These are phyloP conservation scores for Lactarius vividus DNA, from an alignment of 768 basidiomycete genomes.

Conservation along the genomic window DNA sequence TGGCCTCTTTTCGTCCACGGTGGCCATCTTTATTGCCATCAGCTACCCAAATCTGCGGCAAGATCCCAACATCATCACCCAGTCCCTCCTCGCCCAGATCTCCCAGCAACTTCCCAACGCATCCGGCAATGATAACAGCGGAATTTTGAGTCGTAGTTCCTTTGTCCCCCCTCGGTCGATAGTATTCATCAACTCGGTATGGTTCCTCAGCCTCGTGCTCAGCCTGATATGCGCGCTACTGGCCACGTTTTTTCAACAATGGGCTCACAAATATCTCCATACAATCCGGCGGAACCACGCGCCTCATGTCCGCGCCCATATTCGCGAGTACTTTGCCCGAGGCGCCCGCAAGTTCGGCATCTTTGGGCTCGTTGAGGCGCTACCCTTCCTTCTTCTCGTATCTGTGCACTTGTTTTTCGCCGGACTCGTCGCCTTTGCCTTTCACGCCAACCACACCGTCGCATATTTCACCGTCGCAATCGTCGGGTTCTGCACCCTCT, in stretches of 20 bases:
- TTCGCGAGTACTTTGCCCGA: neutral
- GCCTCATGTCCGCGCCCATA: neutral
- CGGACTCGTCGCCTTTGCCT: slow-evolving; percentile 13
- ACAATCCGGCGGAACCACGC: neutral
- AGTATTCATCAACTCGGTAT: neutral
- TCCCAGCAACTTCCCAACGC: slow-evolving; percentile 5
- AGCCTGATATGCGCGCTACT: neutral
- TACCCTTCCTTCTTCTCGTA: neutral
- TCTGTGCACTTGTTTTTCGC: slow-evolving; percentile 15
- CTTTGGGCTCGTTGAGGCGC: neutral
- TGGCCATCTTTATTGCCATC: too few relatives aligned
- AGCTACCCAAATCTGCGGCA: too few relatives aligned
- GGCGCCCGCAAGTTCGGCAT: neutral
- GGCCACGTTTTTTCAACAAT: slow-evolving; percentile 17
- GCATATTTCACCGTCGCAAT: neutral
- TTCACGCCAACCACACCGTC: slow-evolving; percentile 1
- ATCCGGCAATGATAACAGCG: neutral
- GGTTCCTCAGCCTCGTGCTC: too few relatives aligned
- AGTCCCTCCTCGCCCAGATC: slow-evolving; percentile 11
- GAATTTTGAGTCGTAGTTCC: neutral
- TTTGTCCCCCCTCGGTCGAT: neutral
- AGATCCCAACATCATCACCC: too few relatives aligned
- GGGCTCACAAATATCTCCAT: slow-evolving; percentile 11
- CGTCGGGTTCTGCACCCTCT: neutral
- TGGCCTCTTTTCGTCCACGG: too few relatives aligned